Evolutionary conservation across 306 rosid genomes (phyloP).

Genomic region (Ormosia semicastrata): DNA sequence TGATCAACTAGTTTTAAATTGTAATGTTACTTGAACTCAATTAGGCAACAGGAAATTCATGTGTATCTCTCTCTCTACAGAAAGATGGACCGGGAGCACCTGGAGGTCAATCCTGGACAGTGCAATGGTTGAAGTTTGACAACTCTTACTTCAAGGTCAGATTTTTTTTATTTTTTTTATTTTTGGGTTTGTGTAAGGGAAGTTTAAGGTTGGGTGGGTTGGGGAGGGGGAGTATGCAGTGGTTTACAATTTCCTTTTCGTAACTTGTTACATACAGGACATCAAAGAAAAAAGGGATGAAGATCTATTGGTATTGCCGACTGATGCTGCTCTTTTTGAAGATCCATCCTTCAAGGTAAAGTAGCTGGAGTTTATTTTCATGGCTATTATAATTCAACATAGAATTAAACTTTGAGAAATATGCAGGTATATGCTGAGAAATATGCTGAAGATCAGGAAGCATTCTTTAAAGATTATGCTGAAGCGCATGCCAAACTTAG

Average conservation of each 20-base stretch:
- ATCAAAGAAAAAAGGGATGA: slow-evolving; percentile 87
- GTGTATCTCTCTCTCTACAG: slow-evolving; percentile 45
- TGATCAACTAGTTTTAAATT: background rate
- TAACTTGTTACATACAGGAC: slow-evolving; percentile 59
- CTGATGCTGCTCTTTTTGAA: slow-evolving; percentile 90
- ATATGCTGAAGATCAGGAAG: slow-evolving; percentile 85
- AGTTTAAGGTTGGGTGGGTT: background rate
- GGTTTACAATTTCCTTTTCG: slow-evolving; percentile 22
- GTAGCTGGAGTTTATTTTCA: background rate
- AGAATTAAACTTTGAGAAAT: slow-evolving; percentile 1
- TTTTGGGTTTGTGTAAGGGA: background rate
- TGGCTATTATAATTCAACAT: background rate
- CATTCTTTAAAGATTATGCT: slow-evolving; percentile 94
- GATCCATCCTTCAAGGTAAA: slow-evolving; percentile 91
- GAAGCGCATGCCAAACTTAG: slow-evolving; percentile 99
- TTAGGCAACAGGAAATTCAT: slow-evolving; percentile 23
- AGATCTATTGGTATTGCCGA: slow-evolving; percentile 88
- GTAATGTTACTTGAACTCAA: background rate
- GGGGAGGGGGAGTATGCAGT: background rate
- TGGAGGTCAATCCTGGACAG: slow-evolving; percentile 99
- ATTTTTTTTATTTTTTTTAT: background rate
- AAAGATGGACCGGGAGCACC: slow-evolving; percentile 98
- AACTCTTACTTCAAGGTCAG: slow-evolving; percentile 93
- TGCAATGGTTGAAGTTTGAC: slow-evolving; percentile 92
- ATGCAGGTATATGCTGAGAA: slow-evolving; percentile 85